Base-by-base conservation (phyloP, 2,329 filamentous ascomycete species). In the Diaporthe humulicola region DNA sequence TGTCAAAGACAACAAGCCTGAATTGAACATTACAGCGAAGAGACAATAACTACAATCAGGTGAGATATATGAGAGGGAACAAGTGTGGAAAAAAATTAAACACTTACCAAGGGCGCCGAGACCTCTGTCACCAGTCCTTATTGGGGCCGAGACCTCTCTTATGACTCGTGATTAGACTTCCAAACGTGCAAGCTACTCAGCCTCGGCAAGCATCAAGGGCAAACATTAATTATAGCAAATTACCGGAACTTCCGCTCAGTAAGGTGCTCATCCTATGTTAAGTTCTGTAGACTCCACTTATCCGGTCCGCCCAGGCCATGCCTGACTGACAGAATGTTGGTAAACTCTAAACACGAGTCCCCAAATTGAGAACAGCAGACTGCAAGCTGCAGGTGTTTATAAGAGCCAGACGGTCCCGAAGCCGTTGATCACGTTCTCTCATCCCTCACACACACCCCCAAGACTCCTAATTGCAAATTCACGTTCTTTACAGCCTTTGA, bases 181-280 rank as follows among this genome's bases (percentile, higher is more conserved):
- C 1, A 19, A 25, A 3, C 1, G 22, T 28, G 22, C n/a, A 28
- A 10, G 28, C n/a, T 52, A 52, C 61, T 38, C 61, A 67, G 45
- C 61, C 61, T 19, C 45, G 22, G 61, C 45, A 52, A 67, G 61
- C 61, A 67, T 67, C 61, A 38, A 38, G 61, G 45, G 30, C 45
- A 25, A 33, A 19, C 22, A 52, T 52, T 52, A 38, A 52, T 52
- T 17, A 38, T 52, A n/a, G 12, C 30, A 52, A 67, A 52, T 67
- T 67, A 67, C 61, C 61, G 61, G 19, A 28, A 52, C 45, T 28
- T 14, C 45, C 61, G 61, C 7, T 38, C 6, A 8, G 25, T 12
- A 12, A 52, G 30, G 30, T n/a, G 3, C 2, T 12, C 30, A 3
- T 25, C 10, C 45, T 17, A n/a, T 38, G 45, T 67, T 28, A 7